Evolutionary conservation across 345 rosid genomes (phyloP).

Genomic region (Lumnitzera littorea): DNA sequence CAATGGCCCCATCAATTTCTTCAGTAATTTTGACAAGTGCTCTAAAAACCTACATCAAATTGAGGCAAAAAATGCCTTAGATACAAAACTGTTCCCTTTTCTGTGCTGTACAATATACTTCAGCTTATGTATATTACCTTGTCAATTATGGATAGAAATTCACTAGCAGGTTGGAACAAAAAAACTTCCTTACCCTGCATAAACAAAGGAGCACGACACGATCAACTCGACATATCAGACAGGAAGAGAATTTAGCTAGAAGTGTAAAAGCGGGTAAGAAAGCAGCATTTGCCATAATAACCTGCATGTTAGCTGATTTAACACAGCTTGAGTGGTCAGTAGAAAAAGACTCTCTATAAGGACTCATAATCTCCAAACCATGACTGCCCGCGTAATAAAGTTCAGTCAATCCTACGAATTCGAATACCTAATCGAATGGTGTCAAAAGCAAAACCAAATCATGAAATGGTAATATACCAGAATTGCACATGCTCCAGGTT

Average conservation of each 20-base stretch:
- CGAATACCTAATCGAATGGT: constrained; percentile 8
- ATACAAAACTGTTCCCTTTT: neutral
- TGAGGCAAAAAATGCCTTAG: too few relatives aligned
- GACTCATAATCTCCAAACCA: constrained; percentile 23
- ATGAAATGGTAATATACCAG: neutral
- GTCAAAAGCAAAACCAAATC: neutral
- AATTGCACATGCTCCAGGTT: neutral
- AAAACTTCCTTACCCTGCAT: constrained; percentile 11
- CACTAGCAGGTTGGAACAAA: constrained; percentile 35
- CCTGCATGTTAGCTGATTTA: constrained; percentile 3
- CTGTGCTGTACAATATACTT: neutral
- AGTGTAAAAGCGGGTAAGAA: too few relatives aligned
- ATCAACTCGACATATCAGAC: neutral
- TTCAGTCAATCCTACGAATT: constrained; percentile 12
- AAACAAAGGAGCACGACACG: neutral
- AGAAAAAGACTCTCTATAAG: constrained; percentile 1
- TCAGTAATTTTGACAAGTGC: constrained; percentile 28
- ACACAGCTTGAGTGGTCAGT: neutral
- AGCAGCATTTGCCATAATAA: neutral
- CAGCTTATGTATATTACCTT: neutral
- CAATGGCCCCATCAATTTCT: constrained; percentile 25
- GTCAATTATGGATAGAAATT: constrained; percentile 32
- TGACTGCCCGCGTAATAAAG: constrained; percentile 22
- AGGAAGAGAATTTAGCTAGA: neutral
- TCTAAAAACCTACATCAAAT: constrained; percentile 23